These are phyloP conservation scores for Saccharomycopsis fermentans DNA, from an alignment of 805 yeast genomes.

Conservation along the genomic window DNA sequence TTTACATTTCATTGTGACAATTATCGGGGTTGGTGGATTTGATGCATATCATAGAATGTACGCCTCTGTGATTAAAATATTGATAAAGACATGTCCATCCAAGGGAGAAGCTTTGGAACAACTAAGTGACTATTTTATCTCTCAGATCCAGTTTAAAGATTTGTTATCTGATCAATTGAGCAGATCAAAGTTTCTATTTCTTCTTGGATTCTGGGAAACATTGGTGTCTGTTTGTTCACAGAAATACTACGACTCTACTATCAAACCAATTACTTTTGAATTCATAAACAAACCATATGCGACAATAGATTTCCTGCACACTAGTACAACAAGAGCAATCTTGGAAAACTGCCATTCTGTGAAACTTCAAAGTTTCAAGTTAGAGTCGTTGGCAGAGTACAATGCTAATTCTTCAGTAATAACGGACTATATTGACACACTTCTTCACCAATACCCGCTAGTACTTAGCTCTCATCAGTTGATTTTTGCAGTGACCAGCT, in stretches of 20 bases:
- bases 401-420: conserved; percentile 1
- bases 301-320: conserved; percentile 10
- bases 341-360: conserved; percentile 15
- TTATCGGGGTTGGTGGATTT: conserved; percentile 23
- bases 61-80: background rate
- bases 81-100: background rate
- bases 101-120: background rate
- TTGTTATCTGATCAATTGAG: background rate
- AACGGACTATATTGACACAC: conserved; percentile 4
- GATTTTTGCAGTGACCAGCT: conserved; percentile 3
- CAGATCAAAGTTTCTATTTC: conserved; percentile 11
- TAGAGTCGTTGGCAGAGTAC: conserved; percentile 7
- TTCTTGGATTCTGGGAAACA: conserved; percentile 14
- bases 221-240: conserved; percentile 8
- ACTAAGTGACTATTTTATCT: conserved; percentile 13
- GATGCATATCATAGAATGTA: conserved; percentile 16
- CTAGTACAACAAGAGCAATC: conserved; percentile 6
- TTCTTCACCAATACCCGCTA: conserved; percentile 15
- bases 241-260: conserved; percentile 7
- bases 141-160: conserved; percentile 2
- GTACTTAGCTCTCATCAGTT: conserved; percentile 15
- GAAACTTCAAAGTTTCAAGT: conserved; percentile 9
- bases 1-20: conserved; percentile 21
- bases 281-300: conserved; percentile 14
- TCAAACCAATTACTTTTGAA: conserved; percentile 7